Evolutionary conservation across 768 basidiomycete species (phyloP).

Genomic region (Amanita phalloides): DNA sequence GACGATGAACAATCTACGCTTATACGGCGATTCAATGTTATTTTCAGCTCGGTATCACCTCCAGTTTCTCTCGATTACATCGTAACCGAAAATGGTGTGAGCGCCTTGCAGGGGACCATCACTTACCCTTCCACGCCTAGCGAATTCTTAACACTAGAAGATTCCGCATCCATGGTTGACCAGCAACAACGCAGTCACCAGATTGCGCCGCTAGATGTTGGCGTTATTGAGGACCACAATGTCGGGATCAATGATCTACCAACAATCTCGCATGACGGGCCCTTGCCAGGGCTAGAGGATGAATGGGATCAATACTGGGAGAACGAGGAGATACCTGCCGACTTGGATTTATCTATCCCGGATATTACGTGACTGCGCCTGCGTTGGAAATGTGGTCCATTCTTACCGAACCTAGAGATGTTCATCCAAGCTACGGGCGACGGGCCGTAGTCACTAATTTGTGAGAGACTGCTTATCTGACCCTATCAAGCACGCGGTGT

Average conservation of each 20-base stretch:
- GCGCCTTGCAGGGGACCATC: slow-evolving; percentile 14
- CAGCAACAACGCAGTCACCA: neutral
- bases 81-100: slow-evolving; percentile 52
- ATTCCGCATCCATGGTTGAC: neutral
- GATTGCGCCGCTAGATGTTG: neutral
- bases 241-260: neutral
- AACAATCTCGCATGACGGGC: neutral
- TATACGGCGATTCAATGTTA: slow-evolving; percentile 61
- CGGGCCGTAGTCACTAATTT: neutral
- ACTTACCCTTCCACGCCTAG: neutral
- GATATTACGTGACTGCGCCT: neutral
- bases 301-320: slow-evolving; percentile 42
- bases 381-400: too few species aligned
- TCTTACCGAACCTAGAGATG: too few species aligned
- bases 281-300: slow-evolving; percentile 18
- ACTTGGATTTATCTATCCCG: slow-evolving; percentile 14
- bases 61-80: slow-evolving; percentile 67
- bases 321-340: slow-evolving; percentile 29
- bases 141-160: neutral
- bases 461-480: too few species aligned
- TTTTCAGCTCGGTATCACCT: slow-evolving; percentile 59
- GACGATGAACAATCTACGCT: slow-evolving; percentile 35
- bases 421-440: neutral
- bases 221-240: neutral
- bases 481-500: too few species aligned